Percentiles rank a stretch among this genome's conserved stretches.
phyloP scores from a whole-genome alignment of 2,329 filamentous ascomycete species.

The Harringtonia lauricola region DNA sequence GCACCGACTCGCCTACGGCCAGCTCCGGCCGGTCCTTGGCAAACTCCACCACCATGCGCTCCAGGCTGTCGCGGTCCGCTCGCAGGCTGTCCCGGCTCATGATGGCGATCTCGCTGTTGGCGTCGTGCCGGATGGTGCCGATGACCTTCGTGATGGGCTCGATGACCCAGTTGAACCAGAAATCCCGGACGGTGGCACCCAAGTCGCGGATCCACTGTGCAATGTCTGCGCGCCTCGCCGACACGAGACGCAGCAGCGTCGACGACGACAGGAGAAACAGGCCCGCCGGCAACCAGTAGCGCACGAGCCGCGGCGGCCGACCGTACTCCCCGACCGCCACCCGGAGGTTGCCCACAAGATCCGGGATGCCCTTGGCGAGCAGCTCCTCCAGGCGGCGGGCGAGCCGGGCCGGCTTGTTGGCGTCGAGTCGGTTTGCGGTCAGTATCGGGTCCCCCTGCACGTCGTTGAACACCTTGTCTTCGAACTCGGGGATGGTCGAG shows the following conservation, averaged over 20 bases:
- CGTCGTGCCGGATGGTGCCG: conserved; percentile 85
- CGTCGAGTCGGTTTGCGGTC: conserved; percentile 38
- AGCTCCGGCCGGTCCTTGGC: conserved; percentile 68
- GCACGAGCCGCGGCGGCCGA: conserved; percentile 60
- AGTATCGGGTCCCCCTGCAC: conserved; percentile 51
- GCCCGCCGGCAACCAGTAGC: conserved; percentile 79
- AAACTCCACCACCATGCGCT: conserved; percentile 98
- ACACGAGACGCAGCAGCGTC: conserved; percentile 69
- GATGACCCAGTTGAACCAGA: conserved; percentile 94
- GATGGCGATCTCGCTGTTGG: conserved; percentile 86
- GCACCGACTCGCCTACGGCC: conserved; percentile 32
- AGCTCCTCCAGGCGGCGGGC: conserved; percentile 58
- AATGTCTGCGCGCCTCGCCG: conserved; percentile 66
- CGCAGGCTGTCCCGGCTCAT: conserved; percentile 90
- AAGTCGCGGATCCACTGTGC: conserved; percentile 69
- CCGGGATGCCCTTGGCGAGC: conserved; percentile 56
- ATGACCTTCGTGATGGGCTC: conserved; percentile 76
- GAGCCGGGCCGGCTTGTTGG: conserved; percentile 45
- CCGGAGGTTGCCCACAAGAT: conserved; percentile 48
- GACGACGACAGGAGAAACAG: conserved; percentile 70
- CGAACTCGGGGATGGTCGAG: conserved; percentile 49
- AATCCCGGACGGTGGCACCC: conserved; percentile 70
- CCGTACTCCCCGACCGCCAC: conserved; percentile 54
- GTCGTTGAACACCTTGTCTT: conserved; percentile 52
- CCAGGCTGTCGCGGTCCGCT: conserved; percentile 81